These are phyloP conservation scores for Phytopythium delawarense DNA, from an alignment of 352 stramenopile genomes.

Conservation along the genomic window DNA sequence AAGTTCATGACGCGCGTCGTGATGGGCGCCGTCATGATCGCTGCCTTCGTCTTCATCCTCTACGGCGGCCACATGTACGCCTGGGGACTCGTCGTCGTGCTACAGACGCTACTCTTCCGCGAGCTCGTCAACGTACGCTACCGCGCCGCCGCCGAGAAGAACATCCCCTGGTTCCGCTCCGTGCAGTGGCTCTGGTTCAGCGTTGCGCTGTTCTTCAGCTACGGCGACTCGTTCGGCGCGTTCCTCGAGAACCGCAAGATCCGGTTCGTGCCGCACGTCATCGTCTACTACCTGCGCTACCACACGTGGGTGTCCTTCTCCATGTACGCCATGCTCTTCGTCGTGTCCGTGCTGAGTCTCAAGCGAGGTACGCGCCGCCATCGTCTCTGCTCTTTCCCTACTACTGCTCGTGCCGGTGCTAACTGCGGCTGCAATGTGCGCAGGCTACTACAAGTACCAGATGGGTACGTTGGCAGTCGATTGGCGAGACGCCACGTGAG, in stretches of 20 bases:
- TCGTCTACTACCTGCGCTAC: slow-evolving; percentile 89
- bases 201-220: slow-evolving; percentile 97
- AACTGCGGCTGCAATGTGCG: not conserved
- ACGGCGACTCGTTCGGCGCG: slow-evolving; percentile 80
- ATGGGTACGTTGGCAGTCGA: slow-evolving; percentile 54
- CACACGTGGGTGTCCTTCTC: slow-evolving; percentile 91
- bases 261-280: slow-evolving; percentile 65
- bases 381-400: not conserved
- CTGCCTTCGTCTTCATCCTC: slow-evolving; percentile 60
- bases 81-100: slow-evolving; percentile 79
- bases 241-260: slow-evolving; percentile 87
- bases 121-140: slow-evolving; percentile 99
- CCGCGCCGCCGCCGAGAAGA: slow-evolving; percentile 91
- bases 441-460: slow-evolving; percentile 94
- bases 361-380: slow-evolving; percentile 63
- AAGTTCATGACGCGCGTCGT: slow-evolving; percentile 77
- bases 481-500: not conserved
- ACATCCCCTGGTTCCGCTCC: slow-evolving; percentile 97
- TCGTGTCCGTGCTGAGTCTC: slow-evolving; percentile 94
- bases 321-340: slow-evolving; percentile 94
- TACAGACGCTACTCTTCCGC: slow-evolving; percentile 92
- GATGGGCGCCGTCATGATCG: slow-evolving; percentile 76
- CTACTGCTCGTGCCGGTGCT: not conserved
- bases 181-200: slow-evolving; percentile 98
- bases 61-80: slow-evolving; percentile 83